Percentiles rank a stretch among this genome's conserved stretches.
These are phyloP conservation scores for Eutrema salsugineum DNA, from an alignment of 441 rosid genomes.

Conservation along the genomic window DNA sequence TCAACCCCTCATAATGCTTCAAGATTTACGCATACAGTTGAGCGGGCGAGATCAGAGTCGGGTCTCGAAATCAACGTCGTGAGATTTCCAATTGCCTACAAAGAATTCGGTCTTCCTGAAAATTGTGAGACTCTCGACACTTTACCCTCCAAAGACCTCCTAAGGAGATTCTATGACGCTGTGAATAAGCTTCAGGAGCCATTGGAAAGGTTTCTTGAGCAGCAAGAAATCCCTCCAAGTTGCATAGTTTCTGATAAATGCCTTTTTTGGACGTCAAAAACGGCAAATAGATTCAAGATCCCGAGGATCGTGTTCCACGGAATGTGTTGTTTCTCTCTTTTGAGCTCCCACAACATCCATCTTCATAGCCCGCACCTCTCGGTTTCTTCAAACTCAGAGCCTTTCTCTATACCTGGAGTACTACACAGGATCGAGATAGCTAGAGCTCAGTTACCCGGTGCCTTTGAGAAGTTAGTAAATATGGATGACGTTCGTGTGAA, in stretches of 20 bases:
- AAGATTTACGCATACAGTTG: slow-evolving; percentile 27
- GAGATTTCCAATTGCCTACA: slow-evolving; percentile 35
- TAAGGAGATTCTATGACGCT: slow-evolving; percentile 38
- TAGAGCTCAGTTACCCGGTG: slow-evolving; percentile 49
- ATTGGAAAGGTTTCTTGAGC: slow-evolving; percentile 32
- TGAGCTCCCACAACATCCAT: slow-evolving; percentile 38
- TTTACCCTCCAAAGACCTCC: slow-evolving; percentile 38
- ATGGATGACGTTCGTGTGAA: slow-evolving; percentile 43
- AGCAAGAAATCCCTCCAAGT: slow-evolving; percentile 35
- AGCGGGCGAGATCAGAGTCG: slow-evolving; percentile 22
- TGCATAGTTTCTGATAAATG: slow-evolving; percentile 52
- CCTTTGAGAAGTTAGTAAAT: slow-evolving; percentile 32
- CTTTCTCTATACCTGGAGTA: slow-evolving; percentile 39
- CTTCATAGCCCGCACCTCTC: slow-evolving; percentile 29
- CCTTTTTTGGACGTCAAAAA: slow-evolving; percentile 41
- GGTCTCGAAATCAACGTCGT: slow-evolving; percentile 31
- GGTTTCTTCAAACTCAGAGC: slow-evolving; percentile 33
- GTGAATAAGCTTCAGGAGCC: slow-evolving; percentile 39
- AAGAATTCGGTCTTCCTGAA: slow-evolving; percentile 41
- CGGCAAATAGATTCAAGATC: slow-evolving; percentile 36
- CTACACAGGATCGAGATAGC: slow-evolving; percentile 39
- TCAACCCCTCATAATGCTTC: slow-evolving; percentile 46
- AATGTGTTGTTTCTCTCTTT: slow-evolving; percentile 43
- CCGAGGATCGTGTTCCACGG: slow-evolving; percentile 55
- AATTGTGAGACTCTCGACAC: slow-evolving; percentile 53